These are phyloP conservation scores for Cymbopogon flexuosus DNA, from an alignment of 202 grass and related monocot species.

Conservation along the genomic window DNA sequence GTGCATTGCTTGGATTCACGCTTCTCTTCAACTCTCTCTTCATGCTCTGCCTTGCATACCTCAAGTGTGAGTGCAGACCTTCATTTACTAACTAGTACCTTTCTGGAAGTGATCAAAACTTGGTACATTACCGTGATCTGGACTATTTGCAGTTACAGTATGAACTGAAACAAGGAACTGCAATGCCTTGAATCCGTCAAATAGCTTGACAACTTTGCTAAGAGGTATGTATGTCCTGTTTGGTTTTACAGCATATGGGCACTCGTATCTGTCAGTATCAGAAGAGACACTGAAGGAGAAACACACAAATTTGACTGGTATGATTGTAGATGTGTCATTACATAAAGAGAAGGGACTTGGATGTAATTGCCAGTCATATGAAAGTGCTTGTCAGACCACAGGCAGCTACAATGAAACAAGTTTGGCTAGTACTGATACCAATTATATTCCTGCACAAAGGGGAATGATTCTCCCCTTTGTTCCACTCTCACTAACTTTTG, in stretches of 20 bases:
- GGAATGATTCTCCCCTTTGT: constrained; percentile 71
- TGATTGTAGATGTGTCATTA: constrained; percentile 30
- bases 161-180: neutral
- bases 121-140: neutral
- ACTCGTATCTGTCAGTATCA: constrained; percentile 20
- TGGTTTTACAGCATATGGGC: constrained; percentile 27
- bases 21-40: constrained; percentile 48
- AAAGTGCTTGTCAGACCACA: neutral
- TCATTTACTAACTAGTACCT: neutral
- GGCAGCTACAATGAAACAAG: neutral
- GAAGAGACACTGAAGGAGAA: constrained; percentile 79
- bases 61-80: constrained; percentile 38
- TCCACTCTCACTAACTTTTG: constrained; percentile 59
- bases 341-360: neutral
- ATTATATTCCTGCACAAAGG: constrained; percentile 37
- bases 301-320: constrained; percentile 53
- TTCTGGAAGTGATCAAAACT: neutral
- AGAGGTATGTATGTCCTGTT: neutral
- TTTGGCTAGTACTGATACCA: neutral
- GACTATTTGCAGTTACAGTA: neutral
- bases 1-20: constrained; percentile 50
- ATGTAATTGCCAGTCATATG: neutral
- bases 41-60: constrained; percentile 14
- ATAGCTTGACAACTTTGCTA: neutral
- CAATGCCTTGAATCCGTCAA: neutral